Base-by-base conservation (phyloP, 202 grass and related monocot genomes). In the Carex arenaria region DNA sequence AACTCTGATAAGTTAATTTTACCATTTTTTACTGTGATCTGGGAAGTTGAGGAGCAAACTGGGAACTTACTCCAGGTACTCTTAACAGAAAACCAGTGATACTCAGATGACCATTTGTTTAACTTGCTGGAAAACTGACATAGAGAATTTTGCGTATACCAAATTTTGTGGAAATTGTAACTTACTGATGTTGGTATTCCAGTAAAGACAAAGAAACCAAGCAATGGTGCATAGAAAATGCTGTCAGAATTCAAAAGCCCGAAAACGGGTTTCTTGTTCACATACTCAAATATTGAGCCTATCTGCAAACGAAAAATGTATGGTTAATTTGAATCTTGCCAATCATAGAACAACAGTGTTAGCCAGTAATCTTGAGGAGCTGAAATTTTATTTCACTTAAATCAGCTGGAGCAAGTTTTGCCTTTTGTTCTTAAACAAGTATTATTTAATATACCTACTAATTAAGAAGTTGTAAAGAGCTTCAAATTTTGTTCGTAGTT, bases 141-240 rank as follows among this genome's bases (percentile, higher is more conserved):
- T 17, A 42, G 42, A 71, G 6, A 47, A 20, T 63, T 17, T 59
- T 56, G 14, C 9, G 5, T n/a, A 19, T 38, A 8, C 7, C 30
- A 78, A 57, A 57, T 20, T 55, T 78, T 59, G 15, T 36, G 28
- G 30, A 59, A 75, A 68, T 49, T 28, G 72, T 1, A 81, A 83
- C 90, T 90, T 89, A 98, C 95, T 73, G 95, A 95, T 40, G 89
- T 93, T 1, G 95, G 92, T 75, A 98, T 89, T 32, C 95, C 95
- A 78, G 95, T 92, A 80, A 95, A 91, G 84, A 84, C 95, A 81
- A 98, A 98, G 89, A 98, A 98, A 10, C 95, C 95, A 6, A 98
- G 90, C 70, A 98, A 69, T 14, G 92, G 95, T 22, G 87, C 89
- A 67, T 98, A 98, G 19, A 98, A 89, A 7, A 87, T 82, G 82